Evolutionary conservation across 1,284 basidiomycete species (phyloP).

Genomic region (Sutorius eximius): DNA sequence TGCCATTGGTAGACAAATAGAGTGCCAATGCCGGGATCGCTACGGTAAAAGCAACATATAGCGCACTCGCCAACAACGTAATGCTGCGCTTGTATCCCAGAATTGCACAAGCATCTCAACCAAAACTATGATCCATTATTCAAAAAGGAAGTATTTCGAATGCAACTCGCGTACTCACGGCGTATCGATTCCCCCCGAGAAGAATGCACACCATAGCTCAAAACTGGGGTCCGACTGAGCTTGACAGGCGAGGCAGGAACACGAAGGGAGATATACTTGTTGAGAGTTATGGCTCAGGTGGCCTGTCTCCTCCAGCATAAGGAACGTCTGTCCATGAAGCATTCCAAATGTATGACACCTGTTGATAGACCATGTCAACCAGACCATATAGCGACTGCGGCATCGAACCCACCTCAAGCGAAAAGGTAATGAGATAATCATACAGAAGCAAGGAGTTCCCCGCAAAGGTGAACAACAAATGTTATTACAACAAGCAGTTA

Average conservation of each 20-base stretch:
- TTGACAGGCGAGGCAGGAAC: background rate
- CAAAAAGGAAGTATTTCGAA: background rate
- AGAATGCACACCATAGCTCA: constrained; percentile 13
- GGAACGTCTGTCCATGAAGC: constrained; percentile 18
- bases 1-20: background rate
- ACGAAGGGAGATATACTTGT: constrained; percentile 7
- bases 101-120: constrained; percentile 27
- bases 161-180: constrained; percentile 11
- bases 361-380: background rate
- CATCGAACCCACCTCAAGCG: constrained; percentile 15
- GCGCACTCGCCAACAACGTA: background rate
- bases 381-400: background rate
- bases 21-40: background rate
- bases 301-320: constrained; percentile 25
- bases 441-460: constrained; percentile 16
- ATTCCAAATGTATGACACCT: constrained; percentile 25
- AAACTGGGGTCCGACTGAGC: constrained; percentile 17
- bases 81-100: constrained; percentile 9
- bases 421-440: constrained; percentile 22
- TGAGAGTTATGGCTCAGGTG: constrained; percentile 17
- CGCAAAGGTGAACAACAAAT: background rate
- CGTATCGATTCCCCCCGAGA: constrained; percentile 26
- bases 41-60: constrained; percentile 15
- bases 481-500: background rate
- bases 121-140: constrained; percentile 17